These are phyloP conservation scores for Pascua sp. DNA, from an alignment of 1,284 basidiomycete genomes.

Conservation along the genomic window DNA sequence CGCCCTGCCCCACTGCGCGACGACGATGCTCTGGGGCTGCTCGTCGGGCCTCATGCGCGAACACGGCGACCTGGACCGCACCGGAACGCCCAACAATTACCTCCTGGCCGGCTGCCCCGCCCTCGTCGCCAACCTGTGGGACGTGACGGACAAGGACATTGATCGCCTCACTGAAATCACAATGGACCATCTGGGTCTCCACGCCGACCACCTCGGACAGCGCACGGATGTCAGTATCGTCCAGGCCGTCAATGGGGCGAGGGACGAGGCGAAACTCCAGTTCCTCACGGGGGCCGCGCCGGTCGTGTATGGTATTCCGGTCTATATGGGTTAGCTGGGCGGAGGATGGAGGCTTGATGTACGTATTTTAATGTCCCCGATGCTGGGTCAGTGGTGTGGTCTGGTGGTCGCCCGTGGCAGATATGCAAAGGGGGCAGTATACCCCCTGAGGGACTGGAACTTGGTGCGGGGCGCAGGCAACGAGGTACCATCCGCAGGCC, in stretches of 20 bases:
- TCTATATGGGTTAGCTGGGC: conserved; percentile 21
- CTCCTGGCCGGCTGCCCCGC: conserved; percentile 94
- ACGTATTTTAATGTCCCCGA: not conserved
- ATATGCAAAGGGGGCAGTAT: too few relatives aligned
- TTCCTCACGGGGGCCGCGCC: conserved; percentile 95
- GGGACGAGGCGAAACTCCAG: conserved; percentile 79
- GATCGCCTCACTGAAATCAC: conserved; percentile 85
- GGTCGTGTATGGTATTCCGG: conserved; percentile 88
- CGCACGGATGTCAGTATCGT: conserved; percentile 57
- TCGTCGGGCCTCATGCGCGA: conserved; percentile 84
- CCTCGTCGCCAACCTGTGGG: conserved; percentile 93
- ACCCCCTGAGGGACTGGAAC: too few relatives aligned
- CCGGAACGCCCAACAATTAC: conserved; percentile 89
- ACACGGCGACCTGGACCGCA: conserved; percentile 88
- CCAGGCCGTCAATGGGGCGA: conserved; percentile 72
- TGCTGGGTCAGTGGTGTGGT: too few relatives aligned
- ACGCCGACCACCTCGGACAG: conserved; percentile 13
- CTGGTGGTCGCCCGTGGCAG: too few relatives aligned
- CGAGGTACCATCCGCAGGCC: too few relatives aligned
- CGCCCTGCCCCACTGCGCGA: conserved; percentile 75
- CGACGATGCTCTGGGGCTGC: conserved; percentile 98
- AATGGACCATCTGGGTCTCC: conserved; percentile 68
- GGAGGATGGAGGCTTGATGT: not conserved
- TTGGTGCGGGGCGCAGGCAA: too few relatives aligned
- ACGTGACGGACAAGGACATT: conserved; percentile 95